Evolutionary conservation across 208 protist species (phyloP).

Genomic region (Leishmania aethiopica): DNA sequence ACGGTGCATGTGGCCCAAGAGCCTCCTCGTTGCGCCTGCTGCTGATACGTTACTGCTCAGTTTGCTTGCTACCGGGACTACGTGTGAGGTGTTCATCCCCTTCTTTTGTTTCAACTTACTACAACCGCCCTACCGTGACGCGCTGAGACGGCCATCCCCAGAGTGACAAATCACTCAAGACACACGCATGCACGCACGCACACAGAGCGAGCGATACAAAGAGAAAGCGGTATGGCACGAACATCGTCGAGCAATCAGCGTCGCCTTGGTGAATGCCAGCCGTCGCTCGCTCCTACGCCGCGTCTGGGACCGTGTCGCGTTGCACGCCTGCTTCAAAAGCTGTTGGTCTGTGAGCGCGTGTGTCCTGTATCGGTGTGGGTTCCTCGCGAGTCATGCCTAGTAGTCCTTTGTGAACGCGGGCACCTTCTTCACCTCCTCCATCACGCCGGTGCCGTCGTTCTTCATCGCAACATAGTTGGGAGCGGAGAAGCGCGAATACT

Average conservation of each 20-base stretch:
- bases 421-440: slow-evolving; percentile 73
- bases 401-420: slow-evolving; percentile 77
- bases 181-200: neutral
- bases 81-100: neutral
- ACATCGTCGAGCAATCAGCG: neutral
- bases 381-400: slow-evolving; percentile 25
- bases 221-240: neutral
- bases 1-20: no score
- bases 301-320: neutral
- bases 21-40: neutral
- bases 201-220: neutral
- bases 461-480: slow-evolving; percentile 73
- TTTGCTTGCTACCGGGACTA: slow-evolving; percentile 4
- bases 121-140: neutral
- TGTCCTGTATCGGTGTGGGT: neutral
- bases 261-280: neutral
- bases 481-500: slow-evolving; percentile 74
- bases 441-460: slow-evolving; percentile 62
- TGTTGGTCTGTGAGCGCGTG: neutral
- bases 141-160: neutral
- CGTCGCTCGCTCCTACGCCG: neutral
- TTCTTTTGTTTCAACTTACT: neutral
- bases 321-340: neutral
- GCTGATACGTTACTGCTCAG: neutral
- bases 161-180: neutral